A percentile compares a stretch with the other conserved stretches of the same genome.
phyloP scores from a whole-genome alignment of 768 basidiomycete genomes.

The Naematelia aurantialba region DNA sequence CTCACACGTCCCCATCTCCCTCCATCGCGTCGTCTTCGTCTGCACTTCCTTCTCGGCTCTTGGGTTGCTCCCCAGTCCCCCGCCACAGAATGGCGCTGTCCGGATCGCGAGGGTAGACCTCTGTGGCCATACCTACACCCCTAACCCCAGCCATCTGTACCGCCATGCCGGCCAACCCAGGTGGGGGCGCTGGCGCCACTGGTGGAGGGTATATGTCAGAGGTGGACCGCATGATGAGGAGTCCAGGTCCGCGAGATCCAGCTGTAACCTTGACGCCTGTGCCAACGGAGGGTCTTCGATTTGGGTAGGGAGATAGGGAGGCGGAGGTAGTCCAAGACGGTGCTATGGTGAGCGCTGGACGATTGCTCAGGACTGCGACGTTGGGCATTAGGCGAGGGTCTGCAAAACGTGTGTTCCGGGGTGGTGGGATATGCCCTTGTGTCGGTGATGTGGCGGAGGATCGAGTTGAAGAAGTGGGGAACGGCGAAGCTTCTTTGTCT shows the following conservation, averaged over 20 bases:
- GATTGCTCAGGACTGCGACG: conserved; percentile 10
- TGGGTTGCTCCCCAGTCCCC: neutral
- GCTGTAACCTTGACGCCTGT: conserved; percentile 3
- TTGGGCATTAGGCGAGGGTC: conserved; percentile 17
- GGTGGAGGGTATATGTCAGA: conserved; percentile 21
- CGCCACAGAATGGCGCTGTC: conserved; percentile 14
- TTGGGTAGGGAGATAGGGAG: neutral
- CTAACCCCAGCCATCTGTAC: neutral
- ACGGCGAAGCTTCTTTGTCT: neutral
- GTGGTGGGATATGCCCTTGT: neutral
- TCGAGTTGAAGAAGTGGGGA: neutral
- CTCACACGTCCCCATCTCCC: neutral
- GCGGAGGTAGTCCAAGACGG: conserved; percentile 6
- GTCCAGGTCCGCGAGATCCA: conserved; percentile 7
- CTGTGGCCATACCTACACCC: conserved; percentile 17
- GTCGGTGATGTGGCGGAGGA: neutral
- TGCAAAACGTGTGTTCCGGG: conserved; percentile 1
- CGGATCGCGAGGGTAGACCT: conserved; percentile 28
- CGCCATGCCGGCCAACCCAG: conserved; percentile 1
- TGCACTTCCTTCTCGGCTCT: neutral
- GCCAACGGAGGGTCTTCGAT: neutral
- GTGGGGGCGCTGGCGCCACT: neutral
- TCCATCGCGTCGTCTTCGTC: neutral
- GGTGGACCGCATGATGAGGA: conserved; percentile 11
- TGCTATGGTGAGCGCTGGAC: conserved; percentile 1